Evolutionary conservation across 441 rosid genomes (phyloP).

Genomic region (Codiaeum variegatum): DNA sequence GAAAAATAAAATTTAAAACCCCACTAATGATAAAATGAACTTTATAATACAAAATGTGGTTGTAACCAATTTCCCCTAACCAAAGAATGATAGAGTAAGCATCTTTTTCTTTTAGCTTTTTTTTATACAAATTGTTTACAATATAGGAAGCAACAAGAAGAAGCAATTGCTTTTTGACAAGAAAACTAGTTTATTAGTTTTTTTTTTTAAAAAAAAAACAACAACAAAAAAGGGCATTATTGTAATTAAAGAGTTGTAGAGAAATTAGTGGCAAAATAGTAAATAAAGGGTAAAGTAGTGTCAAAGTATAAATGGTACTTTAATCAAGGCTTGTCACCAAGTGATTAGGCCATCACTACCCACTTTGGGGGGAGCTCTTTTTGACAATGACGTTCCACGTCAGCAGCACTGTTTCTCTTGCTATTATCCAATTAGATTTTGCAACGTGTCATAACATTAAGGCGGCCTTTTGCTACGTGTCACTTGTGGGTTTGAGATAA

Average conservation of each 20-base stretch:
- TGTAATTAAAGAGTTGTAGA: neutral
- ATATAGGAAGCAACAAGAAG: conserved; percentile 22
- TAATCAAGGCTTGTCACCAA: conserved; percentile 44
- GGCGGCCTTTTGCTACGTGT: conserved; percentile 26
- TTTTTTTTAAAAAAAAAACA: neutral
- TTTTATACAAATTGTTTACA: conserved; percentile 16
- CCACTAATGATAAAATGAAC: conserved; percentile 27
- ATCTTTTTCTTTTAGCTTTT: conserved; percentile 12
- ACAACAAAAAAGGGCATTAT: conserved; percentile 6
- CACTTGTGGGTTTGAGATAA: conserved; percentile 18
- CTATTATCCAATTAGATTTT: conserved; percentile 14
- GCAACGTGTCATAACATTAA: conserved; percentile 23
- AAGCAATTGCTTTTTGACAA: conserved; percentile 11
- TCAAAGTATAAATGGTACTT: conserved; percentile 26
- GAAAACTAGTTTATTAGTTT: neutral
- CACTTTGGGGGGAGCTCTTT: conserved; percentile 28
- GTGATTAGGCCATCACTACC: conserved; percentile 58
- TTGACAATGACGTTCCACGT: conserved; percentile 41
- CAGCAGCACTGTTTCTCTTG: conserved; percentile 32
- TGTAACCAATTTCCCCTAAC: conserved; percentile 26
- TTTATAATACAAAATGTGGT: conserved; percentile 22
- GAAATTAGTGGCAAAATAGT: conserved; percentile 29
- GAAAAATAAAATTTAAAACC: conserved; percentile 7
- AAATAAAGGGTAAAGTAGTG: conserved; percentile 12
- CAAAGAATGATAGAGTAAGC: conserved; percentile 19